phyloP scores from a whole-genome alignment of 768 basidiomycete genomes.

The Pisolithus sp. region DNA sequence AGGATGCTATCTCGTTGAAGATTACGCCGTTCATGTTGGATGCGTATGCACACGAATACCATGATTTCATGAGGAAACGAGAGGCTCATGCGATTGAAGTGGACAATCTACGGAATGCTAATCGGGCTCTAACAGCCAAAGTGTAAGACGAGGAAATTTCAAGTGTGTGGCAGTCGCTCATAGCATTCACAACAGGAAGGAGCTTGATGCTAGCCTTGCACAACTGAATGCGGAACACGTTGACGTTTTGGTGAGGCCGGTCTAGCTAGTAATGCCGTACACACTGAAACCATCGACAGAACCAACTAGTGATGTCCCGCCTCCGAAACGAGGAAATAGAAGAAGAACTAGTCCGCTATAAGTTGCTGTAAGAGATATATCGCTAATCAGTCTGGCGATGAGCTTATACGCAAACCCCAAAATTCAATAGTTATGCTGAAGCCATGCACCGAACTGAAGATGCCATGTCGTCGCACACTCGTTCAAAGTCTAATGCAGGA shows the following conservation, averaged over 20 bases:
- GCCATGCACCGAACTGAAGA: conserved; percentile 75
- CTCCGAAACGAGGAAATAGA: conserved; percentile 91
- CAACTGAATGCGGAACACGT: conserved; percentile 83
- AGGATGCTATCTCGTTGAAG: conserved; percentile 75
- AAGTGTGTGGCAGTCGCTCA: conserved; percentile 4
- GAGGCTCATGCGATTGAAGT: conserved; percentile 83
- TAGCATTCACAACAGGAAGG: conserved; percentile 47
- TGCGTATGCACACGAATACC: conserved; percentile 81
- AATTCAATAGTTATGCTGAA: conserved; percentile 48
- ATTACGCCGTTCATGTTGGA: conserved; percentile 98
- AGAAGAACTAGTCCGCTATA: conserved; percentile 89
- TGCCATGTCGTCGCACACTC: conserved; percentile 58
- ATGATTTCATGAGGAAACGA: conserved; percentile 66
- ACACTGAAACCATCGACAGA: conserved; percentile 42
- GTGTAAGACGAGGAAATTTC: conserved; percentile 50
- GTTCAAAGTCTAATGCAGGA: conserved; percentile 32
- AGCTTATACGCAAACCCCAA: not conserved
- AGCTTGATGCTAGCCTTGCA: conserved; percentile 69
- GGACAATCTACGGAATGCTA: conserved; percentile 74
- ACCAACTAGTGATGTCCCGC: conserved; percentile 85
- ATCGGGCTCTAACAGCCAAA: conserved; percentile 68
- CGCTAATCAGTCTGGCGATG: not conserved
- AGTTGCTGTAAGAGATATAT: conserved; percentile 56
- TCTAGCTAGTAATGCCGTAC: not conserved
- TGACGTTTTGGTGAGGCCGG: conserved; percentile 50